These are phyloP conservation scores for Oryza glaberrima DNA, from an alignment of 176 grass and related monocot genomes.

Conservation along the genomic window DNA sequence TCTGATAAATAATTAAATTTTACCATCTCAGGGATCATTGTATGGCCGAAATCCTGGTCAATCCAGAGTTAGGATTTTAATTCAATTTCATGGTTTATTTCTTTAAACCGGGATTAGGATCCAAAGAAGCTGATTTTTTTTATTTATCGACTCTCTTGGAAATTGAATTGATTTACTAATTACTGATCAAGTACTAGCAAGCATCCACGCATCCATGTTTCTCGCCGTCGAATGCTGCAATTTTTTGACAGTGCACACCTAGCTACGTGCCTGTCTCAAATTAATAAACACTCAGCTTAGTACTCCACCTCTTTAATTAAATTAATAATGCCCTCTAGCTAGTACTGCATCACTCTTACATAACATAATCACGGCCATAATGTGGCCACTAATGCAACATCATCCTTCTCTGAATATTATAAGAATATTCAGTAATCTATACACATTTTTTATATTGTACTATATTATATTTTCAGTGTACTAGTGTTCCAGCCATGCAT, in stretches of 20 bases:
- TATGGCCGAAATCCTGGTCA: too few relatives aligned
- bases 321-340: neutral
- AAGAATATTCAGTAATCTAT: neutral
- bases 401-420: neutral
- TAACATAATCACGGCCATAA: neutral
- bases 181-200: neutral
- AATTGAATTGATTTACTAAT: neutral
- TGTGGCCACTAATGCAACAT: slow-evolving; percentile 26
- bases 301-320: neutral
- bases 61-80: too few relatives aligned
- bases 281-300: neutral
- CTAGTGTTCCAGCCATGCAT: neutral
- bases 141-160: neutral
- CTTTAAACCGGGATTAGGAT: too few relatives aligned
- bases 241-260: neutral
- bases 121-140: neutral
- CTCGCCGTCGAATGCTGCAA: slow-evolving; percentile 8
- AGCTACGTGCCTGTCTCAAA: neutral
- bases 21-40: too few relatives aligned
- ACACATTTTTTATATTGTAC: neutral
- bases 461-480: neutral
- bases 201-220: neutral
- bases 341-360: neutral
- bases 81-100: too few relatives aligned
- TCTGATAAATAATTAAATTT: too few relatives aligned